Conservation (phyloP, 2,329 filamentous ascomycete genomes). For the Aspergillus transmontanensis region DNA sequence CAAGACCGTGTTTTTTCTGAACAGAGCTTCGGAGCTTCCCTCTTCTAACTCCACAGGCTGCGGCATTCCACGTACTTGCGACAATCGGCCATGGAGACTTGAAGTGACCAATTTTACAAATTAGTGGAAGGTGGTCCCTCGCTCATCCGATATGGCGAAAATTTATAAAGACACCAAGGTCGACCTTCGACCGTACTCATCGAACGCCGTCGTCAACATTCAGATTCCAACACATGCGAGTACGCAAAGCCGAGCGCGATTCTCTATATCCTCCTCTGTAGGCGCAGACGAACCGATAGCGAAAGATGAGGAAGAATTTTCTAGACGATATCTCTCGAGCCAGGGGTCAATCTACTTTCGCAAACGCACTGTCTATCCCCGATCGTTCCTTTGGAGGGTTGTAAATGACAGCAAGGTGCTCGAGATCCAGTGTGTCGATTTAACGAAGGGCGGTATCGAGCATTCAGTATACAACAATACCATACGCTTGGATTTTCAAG, state of each 20-base stretch:
- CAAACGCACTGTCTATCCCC: constrained; percentile 71
- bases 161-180: constrained; percentile 86
- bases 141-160: constrained; percentile 60
- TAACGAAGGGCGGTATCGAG: constrained; percentile 68
- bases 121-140: constrained; percentile 23
- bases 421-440: constrained; percentile 80
- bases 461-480: constrained; percentile 70
- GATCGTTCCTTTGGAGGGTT: constrained; percentile 88
- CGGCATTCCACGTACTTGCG: constrained; percentile 20
- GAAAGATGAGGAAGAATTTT: constrained; percentile 70
- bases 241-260: constrained; percentile 50
- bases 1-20: constrained; percentile 43
- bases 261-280: constrained; percentile 49
- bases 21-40: constrained; percentile 28
- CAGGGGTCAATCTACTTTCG: constrained; percentile 86
- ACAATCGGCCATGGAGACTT: constrained; percentile 36
- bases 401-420: constrained; percentile 77
- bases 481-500: constrained; percentile 75
- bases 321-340: constrained; percentile 70
- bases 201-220: constrained; percentile 70
- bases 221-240: constrained; percentile 57
- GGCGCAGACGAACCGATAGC: constrained; percentile 44
- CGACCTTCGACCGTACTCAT: constrained; percentile 73
- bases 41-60: constrained; percentile 27
- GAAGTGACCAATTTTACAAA: constrained; percentile 24